Base-by-base conservation (phyloP, 495 filamentous ascomycete genomes). In the Podospora bellae-mahoneyi region DNA sequence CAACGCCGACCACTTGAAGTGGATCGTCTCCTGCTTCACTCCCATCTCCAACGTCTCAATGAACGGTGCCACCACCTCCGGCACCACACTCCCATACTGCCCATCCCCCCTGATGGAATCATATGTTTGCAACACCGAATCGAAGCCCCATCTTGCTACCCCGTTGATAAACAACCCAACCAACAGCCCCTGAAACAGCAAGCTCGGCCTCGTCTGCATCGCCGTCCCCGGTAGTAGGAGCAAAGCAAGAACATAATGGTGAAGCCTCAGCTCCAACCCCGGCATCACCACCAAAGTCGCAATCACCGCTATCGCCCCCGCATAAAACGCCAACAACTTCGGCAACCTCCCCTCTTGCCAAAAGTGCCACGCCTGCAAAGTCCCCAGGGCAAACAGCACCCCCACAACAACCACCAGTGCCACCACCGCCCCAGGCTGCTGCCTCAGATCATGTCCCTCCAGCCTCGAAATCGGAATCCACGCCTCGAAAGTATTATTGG, bases 141-240 rank as follows among this genome's bases (percentile, higher is more conserved):
- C 94, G 71, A 96, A 97, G 10, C 94, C 94, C 94, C 94, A 97
- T 15, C 95, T 84, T 7, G 93, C 94, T 63, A 92, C 88, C 23
- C 94, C 94, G 73, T 98, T 97, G 78, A 96, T 87, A 78, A 97
- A 97, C 0, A 98, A 80, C 6, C 94, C 94, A 2, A 97, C 76
- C 1, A 97, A 78, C 23, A 98, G 77, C 2, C 94, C 94, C 73
- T 97, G 93, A 69, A 92, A 97, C 4, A 93, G 76, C 27, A 97
- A 75, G 0, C 86, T 88, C 0, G 89, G 88, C 0, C 94, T 84
- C 5, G 91, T 97, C 68, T 93, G 92, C 67, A 97, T 85, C 55
- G 89, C 88, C 0, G 94, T 97, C 0, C 93, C 94, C 0, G 92
- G 93, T 18, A 97, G 85, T 0, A 99, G 84, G 0, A 87, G 73